Conservation (phyloP, 129 eudicot species). For the Pittosporum tobira region DNA sequence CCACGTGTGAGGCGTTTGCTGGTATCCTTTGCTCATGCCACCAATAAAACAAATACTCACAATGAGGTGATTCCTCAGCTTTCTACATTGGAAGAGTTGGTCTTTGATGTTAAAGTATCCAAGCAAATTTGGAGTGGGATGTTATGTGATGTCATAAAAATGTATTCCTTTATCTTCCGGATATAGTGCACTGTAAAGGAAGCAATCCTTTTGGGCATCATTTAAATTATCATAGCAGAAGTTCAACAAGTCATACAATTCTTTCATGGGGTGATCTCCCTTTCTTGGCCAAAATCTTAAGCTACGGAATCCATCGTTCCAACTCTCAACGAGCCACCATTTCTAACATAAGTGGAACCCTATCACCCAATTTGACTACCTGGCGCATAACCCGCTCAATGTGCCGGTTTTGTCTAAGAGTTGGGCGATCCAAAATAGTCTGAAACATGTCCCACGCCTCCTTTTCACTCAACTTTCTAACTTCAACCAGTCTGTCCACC, state of each 20-base stretch:
- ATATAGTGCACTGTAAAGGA: conserved; percentile 22
- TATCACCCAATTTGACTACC: conserved; percentile 14
- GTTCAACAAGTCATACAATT: conserved; percentile 13
- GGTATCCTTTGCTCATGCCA: conserved; percentile 11
- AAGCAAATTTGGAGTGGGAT: conserved; percentile 12
- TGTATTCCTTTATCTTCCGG: conserved; percentile 25
- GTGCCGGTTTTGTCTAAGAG: conserved; percentile 11
- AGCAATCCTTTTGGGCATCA: conserved; percentile 17
- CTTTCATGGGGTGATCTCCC: conserved; percentile 11
- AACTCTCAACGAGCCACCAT: conserved; percentile 16
- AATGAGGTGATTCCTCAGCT: conserved; percentile 12
- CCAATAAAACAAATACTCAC: background rate
- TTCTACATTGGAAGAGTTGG: conserved; percentile 23
- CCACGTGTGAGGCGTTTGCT: conserved; percentile 16
- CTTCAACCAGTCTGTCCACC: conserved; percentile 16
- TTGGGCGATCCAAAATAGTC: conserved; percentile 6
- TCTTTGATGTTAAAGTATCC: conserved; percentile 21
- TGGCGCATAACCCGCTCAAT: conserved; percentile 10
- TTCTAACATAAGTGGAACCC: conserved; percentile 20
- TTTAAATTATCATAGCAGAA: conserved; percentile 12
- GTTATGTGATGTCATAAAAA: conserved; percentile 22
- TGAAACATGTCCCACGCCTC: conserved; percentile 30
- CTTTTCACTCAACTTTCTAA: conserved; percentile 13
- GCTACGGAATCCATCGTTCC: conserved; percentile 15
- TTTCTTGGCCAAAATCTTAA: conserved; percentile 16